Evolutionary conservation across 2,329 filamentous ascomycete genomes (phyloP).

Genomic region (Conoideocrella luteorostrata): DNA sequence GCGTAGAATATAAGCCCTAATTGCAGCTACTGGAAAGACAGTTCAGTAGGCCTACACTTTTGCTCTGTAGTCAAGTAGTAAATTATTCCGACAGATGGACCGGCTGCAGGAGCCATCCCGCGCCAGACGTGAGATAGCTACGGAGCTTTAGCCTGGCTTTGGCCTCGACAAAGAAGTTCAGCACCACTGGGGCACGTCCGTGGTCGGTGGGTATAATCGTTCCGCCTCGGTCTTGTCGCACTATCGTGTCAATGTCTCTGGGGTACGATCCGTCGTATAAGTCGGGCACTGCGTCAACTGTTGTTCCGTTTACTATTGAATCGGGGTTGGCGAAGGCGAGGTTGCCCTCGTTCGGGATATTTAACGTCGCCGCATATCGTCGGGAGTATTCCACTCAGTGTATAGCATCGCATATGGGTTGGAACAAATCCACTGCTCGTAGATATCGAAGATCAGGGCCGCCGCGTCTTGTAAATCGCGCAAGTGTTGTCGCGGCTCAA

Average conservation of each 20-base stretch:
- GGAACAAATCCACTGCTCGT: constrained; percentile 1
- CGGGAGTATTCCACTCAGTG: constrained; percentile 23
- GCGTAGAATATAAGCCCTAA: too few relatives aligned
- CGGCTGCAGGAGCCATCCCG: too few relatives aligned
- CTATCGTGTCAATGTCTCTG: constrained; percentile 18
- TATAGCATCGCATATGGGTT: constrained; percentile 27
- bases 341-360: constrained; percentile 3
- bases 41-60: too few relatives aligned
- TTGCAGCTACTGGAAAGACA: too few relatives aligned
- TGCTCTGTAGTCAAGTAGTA: too few relatives aligned
- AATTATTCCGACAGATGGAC: too few relatives aligned
- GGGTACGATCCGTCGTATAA: constrained; percentile 25
- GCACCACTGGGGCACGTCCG: constrained; percentile 23
- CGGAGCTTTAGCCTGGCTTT: too few relatives aligned
- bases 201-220: constrained; percentile 27
- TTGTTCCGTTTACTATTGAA: constrained; percentile 24
- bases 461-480: constrained; percentile 2
- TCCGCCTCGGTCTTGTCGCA: constrained; percentile 12
- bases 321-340: constrained; percentile 20
- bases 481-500: too few relatives aligned
- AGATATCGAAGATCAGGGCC: constrained; percentile 2
- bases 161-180: constrained; percentile 33
- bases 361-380: not conserved
- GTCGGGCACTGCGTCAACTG: constrained; percentile 27
- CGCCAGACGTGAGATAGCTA: too few relatives aligned